phyloP scores from a whole-genome alignment of 768 basidiomycete species.

The Mycena filopes region DNA sequence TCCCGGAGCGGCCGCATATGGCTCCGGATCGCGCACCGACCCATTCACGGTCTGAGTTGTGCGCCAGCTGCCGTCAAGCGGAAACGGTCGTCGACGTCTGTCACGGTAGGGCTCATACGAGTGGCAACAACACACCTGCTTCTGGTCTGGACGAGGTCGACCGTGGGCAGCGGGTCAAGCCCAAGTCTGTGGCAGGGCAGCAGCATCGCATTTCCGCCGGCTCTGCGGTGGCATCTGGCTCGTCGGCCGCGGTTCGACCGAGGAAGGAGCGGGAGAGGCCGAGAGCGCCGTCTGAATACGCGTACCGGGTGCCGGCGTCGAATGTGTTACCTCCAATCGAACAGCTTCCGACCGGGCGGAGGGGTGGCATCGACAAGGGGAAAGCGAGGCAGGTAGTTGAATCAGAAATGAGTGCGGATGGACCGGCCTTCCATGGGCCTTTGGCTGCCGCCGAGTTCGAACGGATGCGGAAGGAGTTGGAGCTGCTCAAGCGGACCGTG shows the following conservation, averaged over 20 bases:
- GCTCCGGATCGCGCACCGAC: conserved; percentile 28
- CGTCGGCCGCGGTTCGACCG: conserved; percentile 13
- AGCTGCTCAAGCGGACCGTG: conserved; percentile 59
- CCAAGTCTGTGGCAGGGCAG: background rate
- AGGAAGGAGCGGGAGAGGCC: conserved; percentile 26
- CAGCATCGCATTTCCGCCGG: conserved; percentile 4
- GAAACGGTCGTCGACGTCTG: conserved; percentile 27
- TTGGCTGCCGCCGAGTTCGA: conserved; percentile 60
- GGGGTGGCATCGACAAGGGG: conserved; percentile 23
- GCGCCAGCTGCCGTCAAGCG: conserved; percentile 23
- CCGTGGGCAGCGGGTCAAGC: conserved; percentile 31
- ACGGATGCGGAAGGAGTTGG: conserved; percentile 67
- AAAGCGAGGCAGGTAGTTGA: conserved; percentile 20
- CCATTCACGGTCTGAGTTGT: conserved; percentile 19
- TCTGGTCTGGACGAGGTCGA: conserved; percentile 19
- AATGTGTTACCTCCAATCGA: background rate
- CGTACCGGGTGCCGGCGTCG: background rate
- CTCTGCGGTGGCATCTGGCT: background rate
- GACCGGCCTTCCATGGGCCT: conserved; percentile 41
- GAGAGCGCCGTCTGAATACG: background rate
- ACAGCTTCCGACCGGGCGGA: background rate
- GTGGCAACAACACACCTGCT: background rate
- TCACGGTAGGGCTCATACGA: conserved; percentile 4
- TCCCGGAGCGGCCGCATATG: conserved; percentile 20
- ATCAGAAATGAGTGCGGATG: background rate